Base-by-base conservation (phyloP, 805 yeast species). In the Cyberlindnera lachancei region DNA sequence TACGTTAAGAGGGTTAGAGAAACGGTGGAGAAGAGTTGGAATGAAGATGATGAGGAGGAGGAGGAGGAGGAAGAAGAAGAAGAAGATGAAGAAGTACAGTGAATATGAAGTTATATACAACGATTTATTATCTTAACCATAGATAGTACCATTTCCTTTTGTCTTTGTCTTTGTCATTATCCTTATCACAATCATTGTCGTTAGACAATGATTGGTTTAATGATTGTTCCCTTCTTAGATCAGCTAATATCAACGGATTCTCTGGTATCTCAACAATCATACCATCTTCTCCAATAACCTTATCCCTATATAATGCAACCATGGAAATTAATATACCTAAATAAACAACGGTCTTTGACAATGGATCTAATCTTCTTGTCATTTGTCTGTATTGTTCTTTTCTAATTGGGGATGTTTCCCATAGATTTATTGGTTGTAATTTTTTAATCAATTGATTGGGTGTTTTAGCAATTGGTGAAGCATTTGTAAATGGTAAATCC, bases 1-100 rank as follows among this genome's bases (percentile, higher is more conserved):
- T 92, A 92, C 55, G 73, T 79, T 34, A 86, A 86, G 55, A 66
- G 96, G 42, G 98, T 92, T 13, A 75, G 94, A 44, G 94, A 87
- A 55, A 86, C 96, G 0, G 98, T 92, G 23, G 98, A 92, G 48
- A 79, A 73, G 43, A 83, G 94, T 47, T 88, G 96, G 96, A 79
- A 78, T 29, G 95, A 85, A 49, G 87, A 80, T 44, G 69, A 79
- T 49, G 56, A 64, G 36, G 81, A 73, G 13, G 74, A 73, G 9
- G 79, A 69, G 1, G 76, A 64, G 14, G 52, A 44, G 5, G 50
- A 48, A 9, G 52, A 41, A 1, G 47, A 58, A 10, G 67, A 63
- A 8, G 27, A 28, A 7, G 22, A 18, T 8, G 24, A 19, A 6
- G n/a, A 27, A 15, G 15, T n/a, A n/a, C n/a, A n/a, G n/a, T n/a